A percentile compares a stretch with the other conserved stretches of the same genome.
Conservation (phyloP, 371 early-diverging fungal genomes). For the Mucor irregularis region DNA sequence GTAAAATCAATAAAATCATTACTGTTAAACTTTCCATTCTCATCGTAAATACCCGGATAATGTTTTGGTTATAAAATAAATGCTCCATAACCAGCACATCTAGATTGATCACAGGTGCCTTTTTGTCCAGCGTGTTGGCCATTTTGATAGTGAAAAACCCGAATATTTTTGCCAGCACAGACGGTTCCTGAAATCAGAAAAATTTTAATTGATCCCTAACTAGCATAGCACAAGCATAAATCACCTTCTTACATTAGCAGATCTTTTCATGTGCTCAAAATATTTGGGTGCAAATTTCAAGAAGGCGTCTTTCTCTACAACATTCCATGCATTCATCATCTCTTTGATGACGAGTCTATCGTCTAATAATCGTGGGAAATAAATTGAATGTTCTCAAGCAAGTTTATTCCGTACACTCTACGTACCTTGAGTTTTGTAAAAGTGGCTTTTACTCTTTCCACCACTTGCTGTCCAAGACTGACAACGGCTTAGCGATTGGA, state of each 20-base stretch:
- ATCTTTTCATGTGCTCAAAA: conserved; percentile 81
- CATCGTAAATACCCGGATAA: conserved; percentile 69
- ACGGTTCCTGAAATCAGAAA: conserved; percentile 54
- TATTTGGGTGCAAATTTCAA: conserved; percentile 90
- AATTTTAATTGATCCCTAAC: too few species aligned
- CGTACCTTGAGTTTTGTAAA: conserved; percentile 65
- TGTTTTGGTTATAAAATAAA: conserved; percentile 77
- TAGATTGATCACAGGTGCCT: conserved; percentile 58
- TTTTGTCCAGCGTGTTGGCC: conserved; percentile 69
- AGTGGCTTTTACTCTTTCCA: conserved; percentile 75
- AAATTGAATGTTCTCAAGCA: background rate
- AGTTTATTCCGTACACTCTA: background rate
- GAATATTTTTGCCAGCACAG: conserved; percentile 89
- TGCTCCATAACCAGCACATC: conserved; percentile 96
- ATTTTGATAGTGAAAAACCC: conserved; percentile 86
- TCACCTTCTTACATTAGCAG: conserved; percentile 38
- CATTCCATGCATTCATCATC: conserved; percentile 72
- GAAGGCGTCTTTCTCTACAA: conserved; percentile 84
- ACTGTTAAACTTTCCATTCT: too few species aligned
- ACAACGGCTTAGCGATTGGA: conserved; percentile 84
- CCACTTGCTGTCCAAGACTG: conserved; percentile 76
- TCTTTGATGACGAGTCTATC: conserved; percentile 89
- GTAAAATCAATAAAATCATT: background rate
- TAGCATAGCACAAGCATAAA: too few species aligned
- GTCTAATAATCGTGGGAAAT: conserved; percentile 44